Evolutionary conservation across 2,329 filamentous ascomycete species (phyloP), one percentile per base, ranked within the genome.

Genomic region (Remersonia thermophila): DNA sequence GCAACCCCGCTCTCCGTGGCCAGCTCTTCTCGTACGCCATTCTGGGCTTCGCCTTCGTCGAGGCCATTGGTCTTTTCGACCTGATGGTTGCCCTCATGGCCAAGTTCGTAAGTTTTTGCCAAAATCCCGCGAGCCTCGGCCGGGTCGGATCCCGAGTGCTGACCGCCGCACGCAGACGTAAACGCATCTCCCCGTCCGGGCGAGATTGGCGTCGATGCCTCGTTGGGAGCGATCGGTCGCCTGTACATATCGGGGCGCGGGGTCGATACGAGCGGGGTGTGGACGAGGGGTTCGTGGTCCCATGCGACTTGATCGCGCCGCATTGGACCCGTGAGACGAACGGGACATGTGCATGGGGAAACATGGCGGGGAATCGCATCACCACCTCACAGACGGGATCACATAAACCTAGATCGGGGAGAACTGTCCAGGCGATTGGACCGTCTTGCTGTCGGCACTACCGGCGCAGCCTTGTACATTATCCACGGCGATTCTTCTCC

Each of bases 21-120:
- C 85, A 93, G 77, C 83, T 93, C 60, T 93, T 91, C 82, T 83
- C 82, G 54, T 89, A 91, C 71, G 83, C 83, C 76, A 89, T 91
- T 82, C 72, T 91, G 61, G 83, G 84, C 72, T 91, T 91, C 72
- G 84, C 83, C 62, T 91, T 91, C 80, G 83, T 87, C 66, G 84
- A 91, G 66, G 83, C 84, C 69, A 85, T 83, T 56, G 81, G 80
- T 80, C 77, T 84, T 60, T 84, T 84, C 79, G 80, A 84, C 60
- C 78, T 84, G 60, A 86, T 86, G 81, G 76, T 86, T 84, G 81
- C 81, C 71, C 83, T 86, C 72, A 86, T 86, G 81, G 82, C 80
- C 80, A 86, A 86, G 74, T 83, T 82, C 70, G 77, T 83, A 73
- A 56, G 72, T 76, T 25, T 40, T 38, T n/a, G 13, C 44, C 29